A percentile compares a stretch with the other conserved stretches of the same genome.
Evolutionary conservation across 495 filamentous ascomycete genomes (phyloP).

Genomic region (Aspergillus campestris): DNA sequence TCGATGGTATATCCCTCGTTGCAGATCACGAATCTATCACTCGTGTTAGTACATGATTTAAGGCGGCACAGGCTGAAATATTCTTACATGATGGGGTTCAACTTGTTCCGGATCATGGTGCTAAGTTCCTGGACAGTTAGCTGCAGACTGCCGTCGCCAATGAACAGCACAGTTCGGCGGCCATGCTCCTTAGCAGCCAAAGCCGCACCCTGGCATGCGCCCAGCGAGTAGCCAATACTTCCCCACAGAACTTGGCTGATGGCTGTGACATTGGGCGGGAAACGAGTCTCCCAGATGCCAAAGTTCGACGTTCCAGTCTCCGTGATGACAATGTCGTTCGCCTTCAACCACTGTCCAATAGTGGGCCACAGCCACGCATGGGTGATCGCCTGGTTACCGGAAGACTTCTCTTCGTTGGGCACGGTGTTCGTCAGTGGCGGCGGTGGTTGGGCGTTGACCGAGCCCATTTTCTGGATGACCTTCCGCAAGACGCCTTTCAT

Average conservation of each 20-base stretch:
- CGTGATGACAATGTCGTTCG: slow-evolving; percentile 72
- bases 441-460: slow-evolving; percentile 41
- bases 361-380: slow-evolving; percentile 85
- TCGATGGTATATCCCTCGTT: slow-evolving; percentile 53
- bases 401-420: slow-evolving; percentile 39
- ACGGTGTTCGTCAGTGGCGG: slow-evolving; percentile 47
- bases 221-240: slow-evolving; percentile 76
- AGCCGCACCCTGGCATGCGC: slow-evolving; percentile 68
- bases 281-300: slow-evolving; percentile 81
- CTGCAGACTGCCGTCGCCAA: slow-evolving; percentile 82
- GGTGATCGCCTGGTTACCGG: slow-evolving; percentile 52
- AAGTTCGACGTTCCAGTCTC: slow-evolving; percentile 90
- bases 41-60: slow-evolving; percentile 7
- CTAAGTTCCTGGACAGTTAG: slow-evolving; percentile 79
- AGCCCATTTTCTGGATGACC: slow-evolving; percentile 51
- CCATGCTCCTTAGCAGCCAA: slow-evolving; percentile 58
- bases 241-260: slow-evolving; percentile 86
- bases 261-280: slow-evolving; percentile 65
- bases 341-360: slow-evolving; percentile 66
- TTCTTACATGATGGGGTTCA: slow-evolving; percentile 71
- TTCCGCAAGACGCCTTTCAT: slow-evolving; percentile 85
- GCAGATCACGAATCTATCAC: slow-evolving; percentile 49
- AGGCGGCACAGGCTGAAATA: not conserved
- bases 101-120: slow-evolving; percentile 70
- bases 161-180: slow-evolving; percentile 70